Percentiles rank a stretch among this genome's conserved stretches.
Evolutionary conservation across 2,329 filamentous ascomycete species (phyloP).

Genomic region (Fusarium sp.): DNA sequence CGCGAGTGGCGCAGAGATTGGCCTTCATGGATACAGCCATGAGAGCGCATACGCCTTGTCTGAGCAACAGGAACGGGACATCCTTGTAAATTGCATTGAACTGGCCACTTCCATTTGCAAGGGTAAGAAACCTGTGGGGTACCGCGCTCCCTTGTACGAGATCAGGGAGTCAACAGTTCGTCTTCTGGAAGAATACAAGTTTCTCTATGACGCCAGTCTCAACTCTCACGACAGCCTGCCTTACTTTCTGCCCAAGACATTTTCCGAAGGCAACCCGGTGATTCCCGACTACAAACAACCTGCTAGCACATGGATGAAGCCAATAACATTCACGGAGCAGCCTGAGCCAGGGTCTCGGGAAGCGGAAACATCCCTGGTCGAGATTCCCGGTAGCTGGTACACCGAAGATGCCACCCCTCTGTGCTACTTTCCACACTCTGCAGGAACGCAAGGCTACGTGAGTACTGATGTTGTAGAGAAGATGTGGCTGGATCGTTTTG

Average conservation of each 20-base stretch:
- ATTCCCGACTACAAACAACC: not conserved
- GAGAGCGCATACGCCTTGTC: not conserved
- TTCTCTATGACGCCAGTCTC: constrained; percentile 3
- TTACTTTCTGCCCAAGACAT: not conserved
- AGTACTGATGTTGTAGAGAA: not conserved
- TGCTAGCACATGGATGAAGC: not conserved
- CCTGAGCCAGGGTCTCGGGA: no score
- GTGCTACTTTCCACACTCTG: constrained; percentile 20
- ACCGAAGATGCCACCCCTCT: constrained; percentile 29
- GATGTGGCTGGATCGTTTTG: constrained; percentile 1
- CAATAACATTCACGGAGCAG: not conserved
- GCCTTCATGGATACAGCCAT: constrained; percentile 2
- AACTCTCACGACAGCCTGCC: not conserved
- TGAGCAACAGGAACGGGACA: not conserved
- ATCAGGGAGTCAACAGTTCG: not conserved
- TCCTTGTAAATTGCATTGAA: not conserved
- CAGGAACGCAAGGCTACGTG: constrained; percentile 18
- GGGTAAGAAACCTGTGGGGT: not conserved
- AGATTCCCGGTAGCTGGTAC: constrained; percentile 28
- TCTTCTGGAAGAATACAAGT: not conserved
- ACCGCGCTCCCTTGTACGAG: constrained; percentile 2
- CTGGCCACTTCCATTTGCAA: not conserved
- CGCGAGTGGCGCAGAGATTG: constrained; percentile 42
- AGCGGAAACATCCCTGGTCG: not conserved
- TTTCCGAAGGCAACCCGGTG: not conserved